Base-by-base conservation (phyloP, 768 basidiomycete species). In the Tulasnella sp. region DNA sequence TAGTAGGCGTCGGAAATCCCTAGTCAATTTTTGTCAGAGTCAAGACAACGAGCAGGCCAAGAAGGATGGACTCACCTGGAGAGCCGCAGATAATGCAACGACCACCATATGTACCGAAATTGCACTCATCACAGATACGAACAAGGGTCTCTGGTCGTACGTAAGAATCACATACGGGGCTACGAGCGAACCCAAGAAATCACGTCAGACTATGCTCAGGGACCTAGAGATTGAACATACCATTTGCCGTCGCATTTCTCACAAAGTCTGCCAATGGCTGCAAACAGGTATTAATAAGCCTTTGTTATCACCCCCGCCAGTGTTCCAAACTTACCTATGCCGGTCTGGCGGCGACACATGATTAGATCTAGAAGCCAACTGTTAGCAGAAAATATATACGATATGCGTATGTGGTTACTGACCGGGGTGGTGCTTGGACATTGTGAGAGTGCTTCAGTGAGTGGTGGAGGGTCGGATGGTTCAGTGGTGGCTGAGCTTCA, bases 161-260 rank as follows among this genome's bases (percentile, higher is more conserved):
- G 87, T 99, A 99, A 79, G 97, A 98, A 87, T 99, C 97, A 87
- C 97, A 99, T 71, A 98, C 95, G 12, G 97, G 97, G 85, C 97
- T 99, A 79, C 6, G 12, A 76, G 31, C 21, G 40, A 31, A 40
- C 27, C 42, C 52, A 27, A 9, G 42, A 80, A 31, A 36, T 21
- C 62, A 1, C 38, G 24, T 71, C 5, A 46, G 40, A 31, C 9
- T 27, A 74, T 62, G 68, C 27, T 71, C 7, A 12, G 52, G 10
- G 34, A 40, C 14, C 21, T 31, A 36, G 48, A 27, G n/a, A 10
- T 7, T 8, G 74, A 10, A 84, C 92, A 80, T 83, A 98, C 97
- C 98, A 99, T 92, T 99, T 99, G 75, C 98, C 98, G 85, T 99
- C 98, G 84, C 97, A 98, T 85, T 98, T 98, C 87, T 99, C 98